phyloP scores from a whole-genome alignment of 2,329 filamentous ascomycete genomes.

The Colletotrichum sp. region DNA sequence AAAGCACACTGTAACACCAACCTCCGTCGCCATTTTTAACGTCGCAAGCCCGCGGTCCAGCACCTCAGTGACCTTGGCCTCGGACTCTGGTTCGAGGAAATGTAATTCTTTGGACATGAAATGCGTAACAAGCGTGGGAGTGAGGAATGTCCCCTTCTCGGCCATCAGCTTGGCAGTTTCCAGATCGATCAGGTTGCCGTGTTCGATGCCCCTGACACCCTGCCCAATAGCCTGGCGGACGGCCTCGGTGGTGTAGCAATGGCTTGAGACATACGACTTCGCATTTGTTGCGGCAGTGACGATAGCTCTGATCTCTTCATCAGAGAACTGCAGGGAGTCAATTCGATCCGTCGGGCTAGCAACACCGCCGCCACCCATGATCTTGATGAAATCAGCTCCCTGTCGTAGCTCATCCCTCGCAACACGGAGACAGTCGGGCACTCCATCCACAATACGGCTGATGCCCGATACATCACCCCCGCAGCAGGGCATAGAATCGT shows the following conservation, averaged over 20 bases:
- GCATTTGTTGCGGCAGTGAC: slow-evolving; percentile 50
- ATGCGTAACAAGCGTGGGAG: not conserved
- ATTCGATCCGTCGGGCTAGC: slow-evolving; percentile 59
- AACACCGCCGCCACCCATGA: slow-evolving; percentile 52
- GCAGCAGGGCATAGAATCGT: slow-evolving; percentile 35
- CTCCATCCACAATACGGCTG: slow-evolving; percentile 56
- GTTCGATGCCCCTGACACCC: not conserved
- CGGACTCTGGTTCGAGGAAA: not conserved
- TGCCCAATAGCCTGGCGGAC: not conserved
- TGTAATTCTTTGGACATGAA: not conserved
- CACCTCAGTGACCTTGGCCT: not conserved
- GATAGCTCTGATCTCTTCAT: slow-evolving; percentile 60
- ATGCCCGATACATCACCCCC: slow-evolving; percentile 48
- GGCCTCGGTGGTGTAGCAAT: slow-evolving; percentile 29
- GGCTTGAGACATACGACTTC: slow-evolving; percentile 60
- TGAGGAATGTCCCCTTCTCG: not conserved
- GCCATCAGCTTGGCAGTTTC: not conserved
- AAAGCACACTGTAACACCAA: not conserved
- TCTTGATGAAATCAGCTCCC: not conserved
- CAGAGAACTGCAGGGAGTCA: slow-evolving; percentile 59
- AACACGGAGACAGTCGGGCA: slow-evolving; percentile 56
- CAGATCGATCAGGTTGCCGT: not conserved
- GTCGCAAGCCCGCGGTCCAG: not conserved
- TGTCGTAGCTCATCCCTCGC: slow-evolving; percentile 25
- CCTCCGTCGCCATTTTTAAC: not conserved